Base-by-base conservation (phyloP, 257 asterid genomes). In the Forsythia viridissima region DNA sequence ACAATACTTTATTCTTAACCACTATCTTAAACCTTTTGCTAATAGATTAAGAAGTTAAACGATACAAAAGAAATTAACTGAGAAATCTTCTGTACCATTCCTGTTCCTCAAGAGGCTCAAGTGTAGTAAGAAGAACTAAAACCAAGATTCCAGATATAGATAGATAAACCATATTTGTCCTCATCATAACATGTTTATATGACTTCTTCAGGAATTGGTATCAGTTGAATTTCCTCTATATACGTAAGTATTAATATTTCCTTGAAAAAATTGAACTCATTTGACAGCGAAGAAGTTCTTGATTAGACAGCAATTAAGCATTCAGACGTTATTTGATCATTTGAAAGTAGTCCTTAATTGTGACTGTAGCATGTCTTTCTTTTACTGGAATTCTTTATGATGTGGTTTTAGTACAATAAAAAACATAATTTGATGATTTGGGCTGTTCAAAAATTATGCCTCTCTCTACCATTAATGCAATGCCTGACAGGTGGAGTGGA, bases 401-500 rank as follows among this genome's bases (percentile, higher is more conserved):
- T 13, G 63, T 4, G 61, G 61, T 5, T 55, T 52, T n/a, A n/a
- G n/a, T 52, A 16, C 63, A 4, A 52, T 52, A 5, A n/a, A 55
- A 1, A 18, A 18, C 30, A 6, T 18, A 18, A 55, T 55, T 55
- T 18, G n/a, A n/a, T 18, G 30, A 2, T 6, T 57, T 7, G 66
- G 65, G 30, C 66, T n/a, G 66, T 57, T 16, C 0, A 57, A 57
- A 57, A 16, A 20, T 59, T 20, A 59, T 18, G 13, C 67, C 34
- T 20, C n/a, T 43, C 51, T 59, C 57, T 41, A 59, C 57, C 71
- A 18, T 15, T 37, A 69, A 74, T 74, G 72, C 75, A 65, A 76
- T 73, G 51, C 40, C 52, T 68, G 82, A 77, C 90, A 96, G 99
- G 96, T 92, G 78, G 99, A 93, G 80, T 96, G 99, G 99, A 90